A percentile compares a stretch with the other conserved stretches of the same genome.
Evolutionary conservation across 305 asterid species (phyloP).

Genomic region (Solanum hybrid): DNA sequence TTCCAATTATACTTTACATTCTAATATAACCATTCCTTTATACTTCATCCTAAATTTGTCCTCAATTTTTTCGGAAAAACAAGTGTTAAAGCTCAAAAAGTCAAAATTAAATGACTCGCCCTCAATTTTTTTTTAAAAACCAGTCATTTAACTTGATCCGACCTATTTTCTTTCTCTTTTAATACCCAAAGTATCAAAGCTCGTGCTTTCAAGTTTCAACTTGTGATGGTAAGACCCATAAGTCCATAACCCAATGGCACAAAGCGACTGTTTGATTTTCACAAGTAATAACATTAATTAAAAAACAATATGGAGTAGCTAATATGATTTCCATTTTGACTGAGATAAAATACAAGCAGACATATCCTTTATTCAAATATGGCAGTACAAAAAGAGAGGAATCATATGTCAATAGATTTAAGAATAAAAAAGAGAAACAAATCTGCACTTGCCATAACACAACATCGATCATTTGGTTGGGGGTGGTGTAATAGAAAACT

Average conservation of each 20-base stretch:
- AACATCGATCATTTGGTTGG: background rate
- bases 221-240: background rate
- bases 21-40: background rate
- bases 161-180: no score
- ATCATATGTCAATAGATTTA: background rate
- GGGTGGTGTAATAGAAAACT: slow-evolving; percentile 35
- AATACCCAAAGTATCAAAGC: background rate
- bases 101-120: no score
- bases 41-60: background rate
- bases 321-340: background rate
- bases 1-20: background rate
- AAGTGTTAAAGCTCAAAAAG: background rate
- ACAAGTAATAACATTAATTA: background rate
- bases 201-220: background rate
- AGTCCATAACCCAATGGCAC: background rate
- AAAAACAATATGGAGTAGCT: background rate
- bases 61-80: no score
- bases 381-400: background rate
- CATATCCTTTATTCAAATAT: background rate
- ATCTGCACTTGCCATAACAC: background rate
- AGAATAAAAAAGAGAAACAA: background rate
- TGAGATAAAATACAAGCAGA: background rate
- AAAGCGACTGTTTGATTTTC: background rate
- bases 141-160: no score
- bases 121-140: no score